These are phyloP conservation scores for Monilinia aucupariae DNA, from an alignment of 2,329 filamentous ascomycete genomes.

Conservation along the genomic window DNA sequence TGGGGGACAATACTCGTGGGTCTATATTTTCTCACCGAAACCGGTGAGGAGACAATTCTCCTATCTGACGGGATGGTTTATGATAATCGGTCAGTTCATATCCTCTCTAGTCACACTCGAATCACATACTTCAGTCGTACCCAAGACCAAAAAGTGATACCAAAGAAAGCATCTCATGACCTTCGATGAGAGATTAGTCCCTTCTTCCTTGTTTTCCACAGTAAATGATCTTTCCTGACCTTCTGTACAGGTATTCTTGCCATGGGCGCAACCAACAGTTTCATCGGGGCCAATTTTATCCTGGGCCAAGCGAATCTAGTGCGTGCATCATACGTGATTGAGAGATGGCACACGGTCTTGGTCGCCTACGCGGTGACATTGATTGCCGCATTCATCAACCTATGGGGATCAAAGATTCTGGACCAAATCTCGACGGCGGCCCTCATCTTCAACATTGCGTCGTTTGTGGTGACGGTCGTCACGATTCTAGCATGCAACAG, in stretches of 20 bases:
- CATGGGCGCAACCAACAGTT: constrained; percentile 51
- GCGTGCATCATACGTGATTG: constrained; percentile 45
- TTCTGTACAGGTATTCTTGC: constrained; percentile 35
- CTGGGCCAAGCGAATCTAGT: constrained; percentile 50
- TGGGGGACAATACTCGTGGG: constrained; percentile 54
- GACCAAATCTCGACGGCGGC: constrained; percentile 47
- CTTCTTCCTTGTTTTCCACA: neutral
- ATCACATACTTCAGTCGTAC: neutral
- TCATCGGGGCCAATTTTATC: constrained; percentile 50
- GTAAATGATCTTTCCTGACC: constrained; percentile 3
- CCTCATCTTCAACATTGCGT: constrained; percentile 48
- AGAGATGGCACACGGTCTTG: constrained; percentile 52
- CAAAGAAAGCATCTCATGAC: constrained; percentile 6
- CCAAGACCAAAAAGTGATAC: neutral
- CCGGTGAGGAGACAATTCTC: constrained; percentile 41
- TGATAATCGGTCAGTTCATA: constrained; percentile 39
- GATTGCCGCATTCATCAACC: constrained; percentile 43
- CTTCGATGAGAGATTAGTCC: neutral
- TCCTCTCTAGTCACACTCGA: neutral
- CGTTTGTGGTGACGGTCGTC: constrained; percentile 48
- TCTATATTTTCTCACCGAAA: constrained; percentile 49
- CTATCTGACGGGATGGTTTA: constrained; percentile 45
- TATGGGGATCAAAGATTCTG: constrained; percentile 46
- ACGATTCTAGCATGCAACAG: constrained; percentile 49
- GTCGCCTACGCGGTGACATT: constrained; percentile 46